Conservation (phyloP, 495 filamentous ascomycete species). For the Pyrenula massariospora region DNA sequence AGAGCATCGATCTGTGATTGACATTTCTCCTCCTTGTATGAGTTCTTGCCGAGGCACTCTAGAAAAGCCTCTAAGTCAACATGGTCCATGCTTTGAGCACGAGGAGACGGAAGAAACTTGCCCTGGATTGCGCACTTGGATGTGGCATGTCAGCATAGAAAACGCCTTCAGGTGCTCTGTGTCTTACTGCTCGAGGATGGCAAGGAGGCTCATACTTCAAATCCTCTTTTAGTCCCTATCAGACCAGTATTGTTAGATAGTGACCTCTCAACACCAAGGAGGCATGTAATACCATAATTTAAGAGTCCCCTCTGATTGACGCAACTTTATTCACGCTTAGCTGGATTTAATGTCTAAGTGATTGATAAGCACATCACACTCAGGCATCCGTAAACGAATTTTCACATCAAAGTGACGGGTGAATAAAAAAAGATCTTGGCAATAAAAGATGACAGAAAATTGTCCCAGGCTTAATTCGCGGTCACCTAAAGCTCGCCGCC, state of each 20-base stretch:
- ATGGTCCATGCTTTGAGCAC: slow-evolving; percentile 1
- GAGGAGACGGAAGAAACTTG: slow-evolving; percentile 25
- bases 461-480: not conserved
- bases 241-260: too few species aligned
- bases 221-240: slow-evolving; percentile 52
- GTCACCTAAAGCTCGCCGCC: not conserved
- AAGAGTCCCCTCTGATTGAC: too few species aligned
- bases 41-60: slow-evolving; percentile 78
- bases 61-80: slow-evolving; percentile 9
- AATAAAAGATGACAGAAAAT: not conserved
- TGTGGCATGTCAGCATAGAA: slow-evolving; percentile 6
- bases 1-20: slow-evolving; percentile 71
- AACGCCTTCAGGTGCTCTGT: not conserved
- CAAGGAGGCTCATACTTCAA: slow-evolving; percentile 69
- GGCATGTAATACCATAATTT: too few species aligned
- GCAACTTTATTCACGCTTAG: too few species aligned
- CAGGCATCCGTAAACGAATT: too few species aligned
- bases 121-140: slow-evolving; percentile 81
- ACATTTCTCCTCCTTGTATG: slow-evolving; percentile 83
- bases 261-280: too few species aligned
- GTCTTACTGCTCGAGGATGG: slow-evolving; percentile 74
- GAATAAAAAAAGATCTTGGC: not conserved
- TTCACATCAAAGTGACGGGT: not conserved
- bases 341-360: too few species aligned
- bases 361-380: too few species aligned